Evolutionary conservation across 805 yeast genomes (phyloP).

Genomic region (Starmerella geochares): DNA sequence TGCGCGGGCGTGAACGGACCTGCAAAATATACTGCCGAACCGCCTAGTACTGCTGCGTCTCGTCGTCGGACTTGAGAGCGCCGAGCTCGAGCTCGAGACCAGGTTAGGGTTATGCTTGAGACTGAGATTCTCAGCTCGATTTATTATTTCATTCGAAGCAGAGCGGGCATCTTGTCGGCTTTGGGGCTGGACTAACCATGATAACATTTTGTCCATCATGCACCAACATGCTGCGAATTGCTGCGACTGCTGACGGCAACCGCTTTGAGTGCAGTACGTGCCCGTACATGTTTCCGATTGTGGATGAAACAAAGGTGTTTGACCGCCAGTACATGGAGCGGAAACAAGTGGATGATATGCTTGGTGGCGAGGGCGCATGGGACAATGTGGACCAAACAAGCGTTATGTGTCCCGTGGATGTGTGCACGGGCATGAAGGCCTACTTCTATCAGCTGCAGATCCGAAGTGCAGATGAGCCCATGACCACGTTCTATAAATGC

Average conservation of each 20-base stretch:
- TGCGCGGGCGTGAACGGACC: no score
- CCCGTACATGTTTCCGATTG: slow-evolving; percentile 86
- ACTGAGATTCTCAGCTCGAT: not conserved
- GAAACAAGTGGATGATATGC: slow-evolving; percentile 89
- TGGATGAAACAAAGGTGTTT: slow-evolving; percentile 62
- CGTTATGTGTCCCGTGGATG: slow-evolving; percentile 81
- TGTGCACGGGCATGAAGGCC: slow-evolving; percentile 82
- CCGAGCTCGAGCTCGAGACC: not conserved
- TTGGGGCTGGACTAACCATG: slow-evolving; percentile 39
- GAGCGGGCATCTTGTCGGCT: not conserved
- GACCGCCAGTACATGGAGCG: slow-evolving; percentile 75
- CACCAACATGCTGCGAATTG: slow-evolving; percentile 74
- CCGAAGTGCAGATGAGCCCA: slow-evolving; percentile 97
- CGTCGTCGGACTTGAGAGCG: no score
- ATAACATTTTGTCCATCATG: slow-evolving; percentile 92
- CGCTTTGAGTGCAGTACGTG: slow-evolving; percentile 85
- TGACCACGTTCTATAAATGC: slow-evolving; percentile 97
- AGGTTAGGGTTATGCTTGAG: slow-evolving; percentile 1
- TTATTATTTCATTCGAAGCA: not conserved
- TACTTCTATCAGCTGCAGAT: slow-evolving; percentile 95
- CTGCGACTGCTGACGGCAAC: slow-evolving; percentile 48
- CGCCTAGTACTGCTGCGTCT: no score
- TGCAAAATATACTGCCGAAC: no score
- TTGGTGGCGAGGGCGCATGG: slow-evolving; percentile 98
- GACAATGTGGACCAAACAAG: slow-evolving; percentile 95